These are phyloP conservation scores for Phlebiopsis gigantea DNA, from an alignment of 768 basidiomycete genomes.

Conservation along the genomic window DNA sequence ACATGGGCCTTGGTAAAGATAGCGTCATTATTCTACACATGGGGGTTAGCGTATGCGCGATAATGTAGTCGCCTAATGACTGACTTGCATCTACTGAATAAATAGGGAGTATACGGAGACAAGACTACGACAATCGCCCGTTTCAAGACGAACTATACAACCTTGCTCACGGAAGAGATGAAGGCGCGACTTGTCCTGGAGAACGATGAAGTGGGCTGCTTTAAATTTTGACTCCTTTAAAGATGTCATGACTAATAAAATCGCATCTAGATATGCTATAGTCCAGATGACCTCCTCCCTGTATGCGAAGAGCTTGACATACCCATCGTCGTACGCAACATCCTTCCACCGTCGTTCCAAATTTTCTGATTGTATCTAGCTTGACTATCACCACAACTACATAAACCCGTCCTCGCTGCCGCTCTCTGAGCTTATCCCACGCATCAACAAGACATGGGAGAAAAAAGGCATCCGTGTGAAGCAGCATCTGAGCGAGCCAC, in stretches of 20 bases:
- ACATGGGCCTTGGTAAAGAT: constrained; percentile 78
- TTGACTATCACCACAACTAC: constrained; percentile 80
- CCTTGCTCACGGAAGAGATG: constrained; percentile 54
- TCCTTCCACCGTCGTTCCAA: constrained; percentile 64
- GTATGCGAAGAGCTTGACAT: constrained; percentile 80
- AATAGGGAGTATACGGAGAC: constrained; percentile 76
- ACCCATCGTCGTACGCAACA: constrained; percentile 26
- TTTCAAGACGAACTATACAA: constrained; percentile 63
- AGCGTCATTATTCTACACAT: constrained; percentile 87
- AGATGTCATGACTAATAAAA: no score
- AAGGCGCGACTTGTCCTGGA: constrained; percentile 80
- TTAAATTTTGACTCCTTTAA: no score
- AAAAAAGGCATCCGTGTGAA: constrained; percentile 80
- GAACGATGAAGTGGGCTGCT: constrained; percentile 88
- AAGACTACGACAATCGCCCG: constrained; percentile 66
- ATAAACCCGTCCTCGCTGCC: constrained; percentile 38
- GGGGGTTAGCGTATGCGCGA: constrained; percentile 42
- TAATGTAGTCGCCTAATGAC: no score
- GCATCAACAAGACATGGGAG: constrained; percentile 69
- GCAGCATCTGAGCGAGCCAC: constrained; percentile 88
- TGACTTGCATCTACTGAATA: no score
- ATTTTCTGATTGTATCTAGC: constrained; percentile 26
- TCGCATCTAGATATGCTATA: constrained; percentile 79
- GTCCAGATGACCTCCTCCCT: constrained; percentile 82
- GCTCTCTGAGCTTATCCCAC: constrained; percentile 61